Evolutionary conservation across 257 asterid genomes (phyloP).

Genomic region (Euphrasia confusa): DNA sequence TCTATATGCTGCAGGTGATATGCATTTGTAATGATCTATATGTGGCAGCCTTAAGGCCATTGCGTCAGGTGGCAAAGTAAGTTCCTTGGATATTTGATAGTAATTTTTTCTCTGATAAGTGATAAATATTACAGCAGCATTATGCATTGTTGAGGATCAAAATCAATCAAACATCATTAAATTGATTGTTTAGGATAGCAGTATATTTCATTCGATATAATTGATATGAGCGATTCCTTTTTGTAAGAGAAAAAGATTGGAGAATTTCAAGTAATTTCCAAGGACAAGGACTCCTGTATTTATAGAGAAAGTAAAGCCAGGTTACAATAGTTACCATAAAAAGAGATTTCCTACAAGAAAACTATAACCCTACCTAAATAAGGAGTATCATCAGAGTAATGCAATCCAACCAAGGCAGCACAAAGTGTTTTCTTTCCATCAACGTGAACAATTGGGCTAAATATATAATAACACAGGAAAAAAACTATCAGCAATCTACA

Average conservation of each 20-base stretch:
- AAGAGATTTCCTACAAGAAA: too few species aligned
- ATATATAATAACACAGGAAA: neutral
- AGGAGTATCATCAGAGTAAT: too few species aligned
- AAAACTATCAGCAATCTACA: neutral
- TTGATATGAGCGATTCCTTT: neutral
- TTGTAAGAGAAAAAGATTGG: too few species aligned
- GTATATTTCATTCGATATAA: neutral
- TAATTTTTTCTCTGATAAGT: slow-evolving; percentile 10
- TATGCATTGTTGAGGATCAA: neutral
- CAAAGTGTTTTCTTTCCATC: slow-evolving; percentile 8
- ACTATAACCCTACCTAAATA: too few species aligned
- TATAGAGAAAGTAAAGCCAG: too few species aligned
- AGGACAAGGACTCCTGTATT: too few species aligned
- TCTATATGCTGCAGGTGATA: slow-evolving; percentile 59
- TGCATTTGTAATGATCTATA: slow-evolving; percentile 96
- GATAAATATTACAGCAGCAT: slow-evolving; percentile 10
- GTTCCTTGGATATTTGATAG: slow-evolving; percentile 28
- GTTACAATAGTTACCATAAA: too few species aligned
- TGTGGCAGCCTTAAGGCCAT: slow-evolving; percentile 83
- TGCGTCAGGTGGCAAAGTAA: slow-evolving; percentile 97
- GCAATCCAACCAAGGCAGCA: neutral
- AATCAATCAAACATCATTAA: neutral
- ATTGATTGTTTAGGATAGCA: neutral
- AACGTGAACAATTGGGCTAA: slow-evolving; percentile 9
- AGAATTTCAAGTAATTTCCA: too few species aligned